Conservation (phyloP, 208 protist genomes). For the Trypanosoma brucei region DNA sequence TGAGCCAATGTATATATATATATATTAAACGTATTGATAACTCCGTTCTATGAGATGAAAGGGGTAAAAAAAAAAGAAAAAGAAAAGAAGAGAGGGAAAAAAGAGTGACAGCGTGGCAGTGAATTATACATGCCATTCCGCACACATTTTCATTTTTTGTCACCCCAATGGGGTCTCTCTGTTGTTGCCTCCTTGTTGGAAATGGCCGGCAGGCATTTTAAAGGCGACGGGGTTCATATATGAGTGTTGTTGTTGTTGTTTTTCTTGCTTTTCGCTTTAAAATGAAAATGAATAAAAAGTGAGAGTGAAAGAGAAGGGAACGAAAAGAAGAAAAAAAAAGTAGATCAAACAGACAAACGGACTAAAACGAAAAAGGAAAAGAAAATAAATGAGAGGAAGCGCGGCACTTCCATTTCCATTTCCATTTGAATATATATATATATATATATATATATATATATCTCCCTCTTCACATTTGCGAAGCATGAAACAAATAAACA, state of each 20-base stretch:
- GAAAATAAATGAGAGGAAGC: constrained; percentile 9
- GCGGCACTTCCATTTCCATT: background rate
- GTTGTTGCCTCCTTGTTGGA: constrained; percentile 4
- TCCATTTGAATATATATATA: background rate
- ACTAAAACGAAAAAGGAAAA: constrained; percentile 6
- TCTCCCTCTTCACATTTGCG: background rate
- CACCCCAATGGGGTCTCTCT: background rate
- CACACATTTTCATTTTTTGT: too few relatives aligned
- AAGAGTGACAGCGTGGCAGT: constrained; percentile 4
- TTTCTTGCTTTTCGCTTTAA: constrained; percentile 15
- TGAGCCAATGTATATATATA: too few relatives aligned
- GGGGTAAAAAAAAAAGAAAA: background rate
- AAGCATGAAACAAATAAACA: constrained; percentile 1
- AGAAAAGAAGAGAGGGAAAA: constrained; percentile 7
- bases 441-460: background rate
- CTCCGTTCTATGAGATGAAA: too few relatives aligned
- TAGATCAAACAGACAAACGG: constrained; percentile 13
- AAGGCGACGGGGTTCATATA: constrained; percentile 17
- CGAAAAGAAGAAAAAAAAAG: constrained; percentile 6
- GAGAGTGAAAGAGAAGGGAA: constrained; percentile 13
- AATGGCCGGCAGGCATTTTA: background rate
- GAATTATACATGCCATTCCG: background rate
- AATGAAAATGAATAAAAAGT: constrained; percentile 2
- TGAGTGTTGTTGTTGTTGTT: constrained; percentile 14
- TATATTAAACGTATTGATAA: too few relatives aligned